These are phyloP conservation scores for Neofusicoccum parvum DNA, from an alignment of 2,329 filamentous ascomycete species.

Conservation along the genomic window DNA sequence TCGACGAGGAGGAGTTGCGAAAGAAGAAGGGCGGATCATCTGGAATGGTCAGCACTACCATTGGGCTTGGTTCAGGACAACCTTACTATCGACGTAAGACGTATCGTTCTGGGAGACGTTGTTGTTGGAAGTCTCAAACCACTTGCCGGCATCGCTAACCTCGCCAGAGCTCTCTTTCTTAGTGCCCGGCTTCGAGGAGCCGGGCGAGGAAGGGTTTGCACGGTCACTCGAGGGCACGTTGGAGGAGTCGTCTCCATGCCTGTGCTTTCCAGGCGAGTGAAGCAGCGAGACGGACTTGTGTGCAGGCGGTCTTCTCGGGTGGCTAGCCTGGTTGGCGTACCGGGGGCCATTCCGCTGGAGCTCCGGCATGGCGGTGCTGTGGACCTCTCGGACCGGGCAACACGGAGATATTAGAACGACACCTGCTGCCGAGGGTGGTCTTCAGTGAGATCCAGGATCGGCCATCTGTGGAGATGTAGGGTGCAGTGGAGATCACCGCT, in stretches of 20 bases:
- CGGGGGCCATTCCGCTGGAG: not conserved
- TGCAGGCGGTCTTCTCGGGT: conserved; percentile 48
- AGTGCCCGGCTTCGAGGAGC: conserved; percentile 35
- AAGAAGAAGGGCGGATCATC: conserved; percentile 49
- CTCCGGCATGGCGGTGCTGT: not conserved
- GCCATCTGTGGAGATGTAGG: conserved; percentile 18
- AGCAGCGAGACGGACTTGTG: conserved; percentile 50
- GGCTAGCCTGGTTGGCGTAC: conserved; percentile 14
- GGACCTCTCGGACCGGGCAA: not conserved
- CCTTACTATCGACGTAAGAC: conserved; percentile 14
- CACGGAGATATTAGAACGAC: not conserved
- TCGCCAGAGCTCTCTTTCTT: conserved; percentile 51
- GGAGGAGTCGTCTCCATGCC: not conserved
- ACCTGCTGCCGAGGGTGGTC: not conserved
- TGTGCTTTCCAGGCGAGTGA: conserved; percentile 36
- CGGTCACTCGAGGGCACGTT: conserved; percentile 18
- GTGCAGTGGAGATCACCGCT: not conserved
- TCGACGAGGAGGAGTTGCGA: conserved; percentile 49
- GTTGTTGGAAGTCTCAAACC: conserved; percentile 57
- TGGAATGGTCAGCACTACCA: conserved; percentile 21
- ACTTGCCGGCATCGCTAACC: conserved; percentile 54
- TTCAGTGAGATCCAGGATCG: conserved; percentile 9
- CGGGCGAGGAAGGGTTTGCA: conserved; percentile 45
- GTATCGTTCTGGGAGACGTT: conserved; percentile 40
- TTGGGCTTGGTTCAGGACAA: conserved; percentile 22